Evolutionary conservation across 2,329 filamentous ascomycete genomes (phyloP), one percentile per base, ranked within the genome.

Genomic region (Microsporum audouinii): DNA sequence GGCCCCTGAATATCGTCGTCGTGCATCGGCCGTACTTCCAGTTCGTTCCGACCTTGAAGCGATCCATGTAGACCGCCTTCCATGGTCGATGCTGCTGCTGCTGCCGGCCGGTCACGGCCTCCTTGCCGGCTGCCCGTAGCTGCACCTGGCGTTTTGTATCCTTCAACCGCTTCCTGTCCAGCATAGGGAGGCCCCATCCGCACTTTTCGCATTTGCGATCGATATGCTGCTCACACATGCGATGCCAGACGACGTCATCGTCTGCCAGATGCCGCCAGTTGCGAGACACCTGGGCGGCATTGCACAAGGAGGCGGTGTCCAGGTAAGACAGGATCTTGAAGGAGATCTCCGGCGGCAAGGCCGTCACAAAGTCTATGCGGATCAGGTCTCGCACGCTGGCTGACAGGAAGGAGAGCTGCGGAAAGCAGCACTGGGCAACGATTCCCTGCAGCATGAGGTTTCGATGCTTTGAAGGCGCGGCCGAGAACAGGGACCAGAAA

Each of bases 161-260:
- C 66, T 89, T 84, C 65, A 99, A 76, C 68, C 89, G 84, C 75
- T 95, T 96, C 68, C 90, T 84, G 70, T 99, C 94, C 58, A 99
- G 77, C 61, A 95, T 77, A 14, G 94, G 94, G 63, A 99, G 75
- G 1, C 94, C 94, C 90, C 91, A 97, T 29, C 94, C 92, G 71
- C 94, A 99, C 71, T 94, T 95, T 63, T 86, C 91, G 73, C 91
- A 96, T 71, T 95, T 95, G 63, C 90, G 81, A 71, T 95, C 89
- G 67, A 96, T 95, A 73, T 96, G 91, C 71, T 97, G 92, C 73
- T 96, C 91, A 71, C 94, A 99, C 91, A 97, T 96, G 65, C 87
- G 88, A 71, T 96, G 89, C 94, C 94, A 99, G 2, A 99, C 92
- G 6, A 95, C 88, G 72, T 99, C 92, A 70, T 96, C 92, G 68